Conservation (phyloP, 345 rosid genomes). For the Isatis tinctoria region DNA sequence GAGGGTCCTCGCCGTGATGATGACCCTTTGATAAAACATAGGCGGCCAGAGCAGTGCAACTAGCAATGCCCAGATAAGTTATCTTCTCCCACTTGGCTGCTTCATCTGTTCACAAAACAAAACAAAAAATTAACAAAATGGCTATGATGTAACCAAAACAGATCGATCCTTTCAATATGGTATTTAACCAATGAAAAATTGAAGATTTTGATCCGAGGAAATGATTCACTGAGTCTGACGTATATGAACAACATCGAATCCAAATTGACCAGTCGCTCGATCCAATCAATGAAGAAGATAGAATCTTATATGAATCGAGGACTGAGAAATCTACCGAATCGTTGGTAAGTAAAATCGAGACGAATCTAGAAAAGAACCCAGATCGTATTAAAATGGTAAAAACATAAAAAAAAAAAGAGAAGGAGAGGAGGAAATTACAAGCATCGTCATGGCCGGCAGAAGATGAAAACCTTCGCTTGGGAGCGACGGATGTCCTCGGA, state of each 20-base stretch:
- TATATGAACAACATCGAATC: background rate
- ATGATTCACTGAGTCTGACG: background rate
- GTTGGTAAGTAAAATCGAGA: too few species aligned
- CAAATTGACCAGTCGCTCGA: background rate
- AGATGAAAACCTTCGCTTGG: conserved; percentile 65
- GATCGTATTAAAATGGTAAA: conserved; percentile 5
- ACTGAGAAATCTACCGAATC: background rate
- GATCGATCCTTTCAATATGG: background rate
- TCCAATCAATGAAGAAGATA: background rate
- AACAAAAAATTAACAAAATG: background rate
- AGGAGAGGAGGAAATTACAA: conserved; percentile 37
- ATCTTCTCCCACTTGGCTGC: conserved; percentile 95
- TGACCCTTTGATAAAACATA: conserved; percentile 81
- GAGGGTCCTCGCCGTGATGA: conserved; percentile 77
- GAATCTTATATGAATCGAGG: background rate
- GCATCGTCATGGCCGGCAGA: conserved; percentile 74
- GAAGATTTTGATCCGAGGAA: background rate
- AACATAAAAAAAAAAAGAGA: background rate
- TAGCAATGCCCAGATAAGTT: conserved; percentile 59
- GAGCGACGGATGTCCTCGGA: conserved; percentile 47
- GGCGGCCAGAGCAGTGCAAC: conserved; percentile 55
- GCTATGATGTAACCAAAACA: background rate
- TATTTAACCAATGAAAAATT: background rate
- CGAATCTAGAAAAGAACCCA: background rate
- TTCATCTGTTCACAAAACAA: conserved; percentile 43